These are phyloP conservation scores for Zizania latifolia DNA, from an alignment of 176 grass and related monocot species.

Conservation along the genomic window DNA sequence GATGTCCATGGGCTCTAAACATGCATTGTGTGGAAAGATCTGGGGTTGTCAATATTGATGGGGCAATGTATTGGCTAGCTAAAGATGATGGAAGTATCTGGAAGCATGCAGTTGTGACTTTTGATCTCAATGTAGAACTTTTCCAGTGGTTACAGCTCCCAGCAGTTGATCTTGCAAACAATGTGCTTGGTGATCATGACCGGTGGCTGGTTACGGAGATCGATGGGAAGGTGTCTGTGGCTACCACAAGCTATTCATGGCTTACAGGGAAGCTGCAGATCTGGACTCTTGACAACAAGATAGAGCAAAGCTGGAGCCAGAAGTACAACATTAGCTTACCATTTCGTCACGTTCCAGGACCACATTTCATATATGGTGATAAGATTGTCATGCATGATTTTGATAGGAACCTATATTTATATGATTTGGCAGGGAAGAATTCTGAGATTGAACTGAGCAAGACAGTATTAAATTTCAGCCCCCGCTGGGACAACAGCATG, in stretches of 20 bases:
- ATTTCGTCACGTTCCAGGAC: background rate
- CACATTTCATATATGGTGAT: conserved; percentile 7
- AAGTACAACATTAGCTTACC: background rate
- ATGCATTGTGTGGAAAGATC: background rate
- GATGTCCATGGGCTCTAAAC: background rate
- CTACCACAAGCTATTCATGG: background rate
- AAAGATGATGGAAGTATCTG: background rate
- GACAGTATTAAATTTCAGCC: background rate
- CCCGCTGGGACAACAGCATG: background rate
- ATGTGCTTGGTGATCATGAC: background rate
- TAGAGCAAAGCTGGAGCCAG: conserved; percentile 12
- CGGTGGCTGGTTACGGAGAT: background rate
- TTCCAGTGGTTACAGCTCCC: background rate
- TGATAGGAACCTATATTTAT: background rate
- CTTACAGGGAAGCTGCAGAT: conserved; percentile 2
- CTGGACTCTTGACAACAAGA: background rate
- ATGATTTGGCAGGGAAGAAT: background rate
- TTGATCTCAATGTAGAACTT: conserved; percentile 20
- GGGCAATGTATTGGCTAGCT: conserved; percentile 26
- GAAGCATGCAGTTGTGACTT: background rate
- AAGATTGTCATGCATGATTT: background rate
- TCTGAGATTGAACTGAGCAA: background rate
- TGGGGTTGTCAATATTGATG: conserved; percentile 1
- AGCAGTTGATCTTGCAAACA: background rate
- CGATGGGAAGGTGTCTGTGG: conserved; percentile 7